Evolutionary conservation across 2,329 filamentous ascomycete species (phyloP).

Genomic region (Ceratocystis harringtonii): DNA sequence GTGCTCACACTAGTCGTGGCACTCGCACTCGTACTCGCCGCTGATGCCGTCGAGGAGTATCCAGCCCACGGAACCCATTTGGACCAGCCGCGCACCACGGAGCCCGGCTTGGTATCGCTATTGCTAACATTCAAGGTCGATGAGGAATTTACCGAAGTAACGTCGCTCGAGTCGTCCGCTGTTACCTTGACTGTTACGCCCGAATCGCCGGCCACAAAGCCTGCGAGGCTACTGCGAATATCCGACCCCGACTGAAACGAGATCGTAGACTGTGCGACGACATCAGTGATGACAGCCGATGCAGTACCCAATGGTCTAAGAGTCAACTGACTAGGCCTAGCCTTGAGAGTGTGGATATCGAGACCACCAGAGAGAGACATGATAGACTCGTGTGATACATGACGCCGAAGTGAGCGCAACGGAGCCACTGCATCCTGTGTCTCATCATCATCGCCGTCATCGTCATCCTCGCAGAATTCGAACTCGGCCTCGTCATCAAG

Average conservation of each 20-base stretch:
- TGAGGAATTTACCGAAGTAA: slow-evolving; percentile 11
- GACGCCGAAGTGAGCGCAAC: slow-evolving; percentile 42
- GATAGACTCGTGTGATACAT: slow-evolving; percentile 72
- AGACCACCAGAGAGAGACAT: slow-evolving; percentile 75
- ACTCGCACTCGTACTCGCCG: neutral
- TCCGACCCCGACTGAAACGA: slow-evolving; percentile 21
- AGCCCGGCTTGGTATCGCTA: neutral
- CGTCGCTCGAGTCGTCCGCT: slow-evolving; percentile 2
- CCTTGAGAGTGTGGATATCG: slow-evolving; percentile 72
- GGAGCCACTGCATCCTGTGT: slow-evolving; percentile 27
- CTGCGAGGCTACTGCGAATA: slow-evolving; percentile 14
- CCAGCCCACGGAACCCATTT: slow-evolving; percentile 16
- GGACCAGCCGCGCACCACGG: slow-evolving; percentile 4
- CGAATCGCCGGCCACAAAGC: neutral
- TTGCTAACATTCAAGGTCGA: slow-evolving; percentile 8
- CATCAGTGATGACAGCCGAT: slow-evolving; percentile 42
- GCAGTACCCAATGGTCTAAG: slow-evolving; percentile 38
- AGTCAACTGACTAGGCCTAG: slow-evolving; percentile 60
- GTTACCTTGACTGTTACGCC: neutral
- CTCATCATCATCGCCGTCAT: slow-evolving; percentile 22
- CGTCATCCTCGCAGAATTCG: slow-evolving; percentile 19
- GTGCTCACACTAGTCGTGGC: neutral
- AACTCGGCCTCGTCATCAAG: slow-evolving; percentile 18
- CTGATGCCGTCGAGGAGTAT: neutral
- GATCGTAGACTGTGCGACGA: slow-evolving; percentile 44